Conservation (phyloP, 1,139 yeast species). For the Lizanozyma gosingica region DNA sequence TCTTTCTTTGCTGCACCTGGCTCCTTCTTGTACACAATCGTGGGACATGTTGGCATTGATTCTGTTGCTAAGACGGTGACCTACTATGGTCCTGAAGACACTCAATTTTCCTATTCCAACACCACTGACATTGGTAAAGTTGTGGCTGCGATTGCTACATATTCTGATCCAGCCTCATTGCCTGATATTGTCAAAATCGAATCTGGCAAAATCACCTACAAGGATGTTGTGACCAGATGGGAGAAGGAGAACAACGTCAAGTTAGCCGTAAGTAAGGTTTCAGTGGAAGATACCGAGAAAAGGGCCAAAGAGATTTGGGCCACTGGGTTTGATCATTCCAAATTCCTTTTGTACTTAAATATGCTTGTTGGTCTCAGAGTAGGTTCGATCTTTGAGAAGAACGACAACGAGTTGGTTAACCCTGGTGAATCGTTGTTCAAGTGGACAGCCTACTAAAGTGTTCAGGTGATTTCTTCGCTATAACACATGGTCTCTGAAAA, state of each 20-base stretch:
- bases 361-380: constrained; percentile 24
- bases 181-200: constrained; percentile 39
- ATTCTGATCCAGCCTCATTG: constrained; percentile 24
- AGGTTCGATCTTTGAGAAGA: constrained; percentile 20
- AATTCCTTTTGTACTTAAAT: constrained; percentile 19
- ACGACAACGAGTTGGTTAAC: constrained; percentile 44
- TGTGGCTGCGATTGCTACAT: constrained; percentile 33
- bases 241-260: constrained; percentile 31
- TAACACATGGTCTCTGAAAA: too few species aligned
- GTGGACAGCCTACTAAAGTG: too few species aligned
- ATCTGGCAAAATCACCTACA: constrained; percentile 31
- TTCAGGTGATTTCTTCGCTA: too few species aligned
- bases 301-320: constrained; percentile 20
- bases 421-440: constrained; percentile 46
- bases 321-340: constrained; percentile 19
- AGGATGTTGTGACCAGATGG: constrained; percentile 30
- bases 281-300: constrained; percentile 22
- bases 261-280: constrained; percentile 18
- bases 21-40: constrained; percentile 22
- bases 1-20: constrained; percentile 38
- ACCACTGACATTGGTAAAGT: constrained; percentile 40
- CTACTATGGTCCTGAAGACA: constrained; percentile 34
- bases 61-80: constrained; percentile 24
- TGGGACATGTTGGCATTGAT: constrained; percentile 32
- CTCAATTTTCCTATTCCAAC: constrained; percentile 23